These are phyloP conservation scores for Corrigiola litoralis DNA, from an alignment of 179 eudicot genomes.

Conservation along the genomic window DNA sequence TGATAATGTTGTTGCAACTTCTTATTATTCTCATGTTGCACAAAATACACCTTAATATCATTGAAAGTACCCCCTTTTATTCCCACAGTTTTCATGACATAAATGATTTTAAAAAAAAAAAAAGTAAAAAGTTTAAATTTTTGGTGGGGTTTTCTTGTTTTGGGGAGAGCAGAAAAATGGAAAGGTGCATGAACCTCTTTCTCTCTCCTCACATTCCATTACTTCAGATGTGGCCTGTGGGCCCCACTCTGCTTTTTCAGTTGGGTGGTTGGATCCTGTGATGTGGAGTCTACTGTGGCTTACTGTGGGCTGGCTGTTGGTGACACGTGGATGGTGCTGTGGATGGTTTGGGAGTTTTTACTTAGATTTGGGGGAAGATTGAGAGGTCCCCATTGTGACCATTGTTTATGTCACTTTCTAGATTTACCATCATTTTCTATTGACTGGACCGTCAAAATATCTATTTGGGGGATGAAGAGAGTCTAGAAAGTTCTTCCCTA, in stretches of 20 bases:
- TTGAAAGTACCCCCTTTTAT: not conserved
- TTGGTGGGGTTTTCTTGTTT: constrained; percentile 13
- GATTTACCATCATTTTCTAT: too few species aligned
- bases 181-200: constrained; percentile 29
- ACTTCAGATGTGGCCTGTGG: not conserved
- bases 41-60: not conserved
- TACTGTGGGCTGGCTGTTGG: too few species aligned
- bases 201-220: not conserved
- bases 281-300: not conserved
- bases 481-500: too few species aligned
- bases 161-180: constrained; percentile 7
- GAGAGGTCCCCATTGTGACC: too few species aligned
- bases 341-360: too few species aligned
- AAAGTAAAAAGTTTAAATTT: not conserved
- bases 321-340: too few species aligned
- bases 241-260: not conserved
- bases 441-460: too few species aligned
- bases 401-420: too few species aligned
- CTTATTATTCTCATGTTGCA: constrained; percentile 9
- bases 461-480: too few species aligned
- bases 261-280: not conserved
- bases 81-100: constrained; percentile 3
- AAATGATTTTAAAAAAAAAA: not conserved
- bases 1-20: not conserved
- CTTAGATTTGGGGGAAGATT: too few species aligned